phyloP scores from a whole-genome alignment of 768 basidiomycete species.

The Chalciporus piperatus region DNA sequence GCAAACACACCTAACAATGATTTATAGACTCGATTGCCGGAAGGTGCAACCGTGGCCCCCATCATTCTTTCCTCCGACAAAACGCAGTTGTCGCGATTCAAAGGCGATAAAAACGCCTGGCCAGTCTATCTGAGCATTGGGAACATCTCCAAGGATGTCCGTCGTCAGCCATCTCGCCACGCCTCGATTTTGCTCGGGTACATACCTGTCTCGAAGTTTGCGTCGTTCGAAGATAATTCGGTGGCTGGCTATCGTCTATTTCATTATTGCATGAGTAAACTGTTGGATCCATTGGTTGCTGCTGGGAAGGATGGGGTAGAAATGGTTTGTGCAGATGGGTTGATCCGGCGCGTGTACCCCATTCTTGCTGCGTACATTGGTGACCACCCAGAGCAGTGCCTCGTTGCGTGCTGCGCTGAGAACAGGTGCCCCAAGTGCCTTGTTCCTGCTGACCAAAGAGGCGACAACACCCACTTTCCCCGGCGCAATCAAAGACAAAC shows the following conservation, averaged over 20 bases:
- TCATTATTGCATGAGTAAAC: constrained; percentile 26
- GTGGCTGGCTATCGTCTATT: constrained; percentile 29
- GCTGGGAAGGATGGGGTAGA: constrained; percentile 10
- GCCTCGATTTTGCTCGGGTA: constrained; percentile 39
- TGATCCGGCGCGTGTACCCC: constrained; percentile 4
- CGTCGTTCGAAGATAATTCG: constrained; percentile 7
- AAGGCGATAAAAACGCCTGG: too few relatives aligned
- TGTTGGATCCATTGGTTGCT: constrained; percentile 8
- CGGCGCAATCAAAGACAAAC: constrained; percentile 39
- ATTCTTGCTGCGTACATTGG: constrained; percentile 1
- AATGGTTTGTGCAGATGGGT: constrained; percentile 8
- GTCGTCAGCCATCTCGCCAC: constrained; percentile 2
- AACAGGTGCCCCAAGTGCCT: constrained; percentile 7
- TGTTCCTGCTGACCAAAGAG: neutral
- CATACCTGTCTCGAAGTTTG: constrained; percentile 13
- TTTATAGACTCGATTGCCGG: too few relatives aligned
- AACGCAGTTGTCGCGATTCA: too few relatives aligned
- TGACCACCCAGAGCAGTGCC: constrained; percentile 18
- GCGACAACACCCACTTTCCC: neutral
- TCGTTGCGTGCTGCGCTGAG: constrained; percentile 10
- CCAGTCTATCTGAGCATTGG: too few relatives aligned
- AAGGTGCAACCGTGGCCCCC: too few relatives aligned
- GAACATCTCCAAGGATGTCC: too few relatives aligned
- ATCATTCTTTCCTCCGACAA: too few relatives aligned
- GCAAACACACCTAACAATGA: neutral